These are phyloP conservation scores for Pichia sp. DNA, from an alignment of 1,139 yeast species.

Conservation along the genomic window DNA sequence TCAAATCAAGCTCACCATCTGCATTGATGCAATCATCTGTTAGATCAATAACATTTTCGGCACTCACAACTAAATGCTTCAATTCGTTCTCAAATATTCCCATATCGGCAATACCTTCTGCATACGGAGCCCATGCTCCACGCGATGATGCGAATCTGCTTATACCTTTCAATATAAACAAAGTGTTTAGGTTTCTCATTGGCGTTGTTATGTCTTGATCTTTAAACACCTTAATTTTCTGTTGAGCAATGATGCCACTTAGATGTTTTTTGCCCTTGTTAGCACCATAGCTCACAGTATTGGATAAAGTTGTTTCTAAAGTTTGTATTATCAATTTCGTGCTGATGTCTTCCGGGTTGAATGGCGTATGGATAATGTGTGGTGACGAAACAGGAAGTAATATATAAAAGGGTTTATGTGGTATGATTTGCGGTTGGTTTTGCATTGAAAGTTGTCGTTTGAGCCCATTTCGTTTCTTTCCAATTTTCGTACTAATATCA, in stretches of 20 bases:
- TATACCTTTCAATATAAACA: constrained; percentile 50
- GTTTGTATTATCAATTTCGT: constrained; percentile 51
- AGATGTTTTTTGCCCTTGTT: too few species aligned
- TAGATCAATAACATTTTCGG: constrained; percentile 14
- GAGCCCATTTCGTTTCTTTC: constrained; percentile 13
- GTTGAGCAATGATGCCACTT: too few species aligned
- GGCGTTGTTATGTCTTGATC: constrained; percentile 26
- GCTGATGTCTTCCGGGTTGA: constrained; percentile 36
- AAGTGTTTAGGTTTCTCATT: constrained; percentile 43
- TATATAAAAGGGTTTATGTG: constrained; percentile 49
- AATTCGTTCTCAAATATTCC: constrained; percentile 42
- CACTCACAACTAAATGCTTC: constrained; percentile 22
- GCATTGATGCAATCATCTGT: constrained; percentile 2
- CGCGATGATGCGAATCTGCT: constrained; percentile 51
- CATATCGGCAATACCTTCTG: constrained; percentile 54
- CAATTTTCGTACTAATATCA: background rate
- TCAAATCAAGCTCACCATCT: background rate
- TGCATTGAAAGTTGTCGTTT: constrained; percentile 9
- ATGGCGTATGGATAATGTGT: constrained; percentile 51
- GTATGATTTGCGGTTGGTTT: constrained; percentile 32
- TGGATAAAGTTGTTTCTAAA: constrained; percentile 42
- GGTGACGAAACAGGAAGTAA: constrained; percentile 66
- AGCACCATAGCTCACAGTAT: constrained; percentile 9
- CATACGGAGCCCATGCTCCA: constrained; percentile 68
- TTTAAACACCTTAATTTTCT: constrained; percentile 5